phyloP scores from a whole-genome alignment of 768 basidiomycete species.

The Tricholoma hemisulphureum region DNA sequence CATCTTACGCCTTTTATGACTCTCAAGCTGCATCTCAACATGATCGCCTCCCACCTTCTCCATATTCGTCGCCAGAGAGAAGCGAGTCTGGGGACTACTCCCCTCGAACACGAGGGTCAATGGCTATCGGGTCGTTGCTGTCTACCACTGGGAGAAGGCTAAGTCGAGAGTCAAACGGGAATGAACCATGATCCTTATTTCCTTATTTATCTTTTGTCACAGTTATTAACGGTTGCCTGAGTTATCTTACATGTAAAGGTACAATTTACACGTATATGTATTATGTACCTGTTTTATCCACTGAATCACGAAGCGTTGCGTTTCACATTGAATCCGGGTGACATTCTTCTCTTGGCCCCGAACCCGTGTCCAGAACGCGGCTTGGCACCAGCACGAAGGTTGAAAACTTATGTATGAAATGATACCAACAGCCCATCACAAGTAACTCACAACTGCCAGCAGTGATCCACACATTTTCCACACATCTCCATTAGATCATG shows the following conservation, averaged over 20 bases:
- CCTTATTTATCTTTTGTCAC: neutral
- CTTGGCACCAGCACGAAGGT: slow-evolving; percentile 16
- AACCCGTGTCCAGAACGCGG: slow-evolving; percentile 15
- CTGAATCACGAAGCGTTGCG: too few species aligned
- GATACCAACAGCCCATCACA: too few species aligned
- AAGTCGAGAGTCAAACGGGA: slow-evolving; percentile 37
- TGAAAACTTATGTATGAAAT: too few species aligned
- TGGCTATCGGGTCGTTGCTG: slow-evolving; percentile 78
- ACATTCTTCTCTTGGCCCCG: slow-evolving; percentile 16
- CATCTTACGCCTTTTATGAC: slow-evolving; percentile 43
- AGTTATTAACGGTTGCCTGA: neutral
- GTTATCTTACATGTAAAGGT: slow-evolving; percentile 1
- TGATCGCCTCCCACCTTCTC: slow-evolving; percentile 65
- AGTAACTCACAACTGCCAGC: too few species aligned
- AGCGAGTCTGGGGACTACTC: slow-evolving; percentile 70
- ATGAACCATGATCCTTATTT: slow-evolving; percentile 22
- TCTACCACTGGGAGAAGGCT: slow-evolving; percentile 48
- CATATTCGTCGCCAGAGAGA: slow-evolving; percentile 65
- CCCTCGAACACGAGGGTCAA: slow-evolving; percentile 67
- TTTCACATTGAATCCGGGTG: slow-evolving; percentile 6
- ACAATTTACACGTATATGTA: slow-evolving; percentile 1
- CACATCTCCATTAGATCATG: too few species aligned
- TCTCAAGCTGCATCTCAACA: slow-evolving; percentile 26
- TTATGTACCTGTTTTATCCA: neutral
- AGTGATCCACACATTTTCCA: too few species aligned